Evolutionary conservation across 2,329 filamentous ascomycete genomes (phyloP).

Genomic region (Chrysoporthe puriensis): DNA sequence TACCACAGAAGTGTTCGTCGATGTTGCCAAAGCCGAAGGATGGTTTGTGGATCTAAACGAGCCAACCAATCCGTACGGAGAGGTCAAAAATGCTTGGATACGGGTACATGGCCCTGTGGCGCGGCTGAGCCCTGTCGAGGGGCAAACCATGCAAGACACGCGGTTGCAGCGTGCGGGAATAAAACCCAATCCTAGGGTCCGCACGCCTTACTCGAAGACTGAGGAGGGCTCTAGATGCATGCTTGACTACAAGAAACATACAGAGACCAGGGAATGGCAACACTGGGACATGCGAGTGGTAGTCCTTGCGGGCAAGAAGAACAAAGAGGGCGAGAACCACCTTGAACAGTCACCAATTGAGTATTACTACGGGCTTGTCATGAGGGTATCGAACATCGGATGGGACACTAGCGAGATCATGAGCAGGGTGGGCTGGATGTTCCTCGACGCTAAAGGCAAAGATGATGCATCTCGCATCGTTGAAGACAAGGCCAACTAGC

Average conservation of each 20-base stretch:
- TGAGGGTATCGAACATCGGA: not conserved
- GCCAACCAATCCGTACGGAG: slow-evolving; percentile 28
- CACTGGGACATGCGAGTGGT: slow-evolving; percentile 15
- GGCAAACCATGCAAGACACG: not conserved
- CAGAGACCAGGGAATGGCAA: not conserved
- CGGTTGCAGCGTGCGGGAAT: not conserved
- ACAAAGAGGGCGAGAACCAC: not conserved
- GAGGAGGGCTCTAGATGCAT: not conserved
- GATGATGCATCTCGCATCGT: slow-evolving; percentile 1
- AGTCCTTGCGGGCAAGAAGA: not conserved
- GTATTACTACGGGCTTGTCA: not conserved
- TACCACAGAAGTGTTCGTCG: not conserved
- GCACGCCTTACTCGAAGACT: slow-evolving; percentile 4
- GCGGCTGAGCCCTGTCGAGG: slow-evolving; percentile 11
- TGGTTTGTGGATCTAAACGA: slow-evolving; percentile 28
- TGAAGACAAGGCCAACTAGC: slow-evolving; percentile 14
- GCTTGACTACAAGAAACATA: slow-evolving; percentile 1
- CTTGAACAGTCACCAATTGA: not conserved
- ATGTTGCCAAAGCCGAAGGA: slow-evolving; percentile 20
- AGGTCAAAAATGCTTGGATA: slow-evolving; percentile 29
- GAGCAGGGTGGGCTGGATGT: no score
- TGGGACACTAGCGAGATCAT: not conserved
- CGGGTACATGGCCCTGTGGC: slow-evolving; percentile 26
- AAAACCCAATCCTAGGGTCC: not conserved
- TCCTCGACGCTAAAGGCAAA: no score